These are phyloP conservation scores for Cladophialophora immunda DNA, from an alignment of 2,329 filamentous ascomycete genomes.

Conservation along the genomic window DNA sequence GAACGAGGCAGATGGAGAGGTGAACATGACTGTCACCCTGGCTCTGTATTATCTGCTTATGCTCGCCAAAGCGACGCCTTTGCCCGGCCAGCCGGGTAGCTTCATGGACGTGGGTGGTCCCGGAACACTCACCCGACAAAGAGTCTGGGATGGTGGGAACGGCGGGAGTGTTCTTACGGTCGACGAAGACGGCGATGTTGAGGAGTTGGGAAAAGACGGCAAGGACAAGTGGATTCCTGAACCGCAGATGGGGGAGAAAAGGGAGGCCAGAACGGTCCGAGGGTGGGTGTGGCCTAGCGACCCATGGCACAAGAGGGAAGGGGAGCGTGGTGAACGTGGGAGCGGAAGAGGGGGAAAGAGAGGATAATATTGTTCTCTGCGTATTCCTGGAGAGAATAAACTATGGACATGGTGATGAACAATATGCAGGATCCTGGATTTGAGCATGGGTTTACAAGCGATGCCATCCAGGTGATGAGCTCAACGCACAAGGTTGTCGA, in stretches of 20 bases:
- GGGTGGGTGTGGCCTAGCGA: conserved; percentile 72
- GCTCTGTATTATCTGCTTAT: conserved; percentile 72
- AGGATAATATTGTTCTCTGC: conserved; percentile 14
- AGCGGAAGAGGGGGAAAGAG: conserved; percentile 30
- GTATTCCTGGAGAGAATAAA: conserved; percentile 2
- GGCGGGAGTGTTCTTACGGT: conserved; percentile 27
- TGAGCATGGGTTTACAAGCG: conserved; percentile 9
- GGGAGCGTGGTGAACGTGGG: conserved; percentile 45
- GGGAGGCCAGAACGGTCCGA: conserved; percentile 66
- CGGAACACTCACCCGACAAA: conserved; percentile 64
- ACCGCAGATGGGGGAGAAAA: conserved; percentile 65
- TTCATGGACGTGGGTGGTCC: conserved; percentile 69
- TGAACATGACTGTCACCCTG: conserved; percentile 64
- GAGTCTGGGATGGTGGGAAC: conserved; percentile 51
- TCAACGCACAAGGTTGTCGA: conserved; percentile 5
- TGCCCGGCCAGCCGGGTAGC: conserved; percentile 65
- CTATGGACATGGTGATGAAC: conserved; percentile 9
- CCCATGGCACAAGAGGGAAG: conserved; percentile 66
- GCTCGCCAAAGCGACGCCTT: conserved; percentile 68
- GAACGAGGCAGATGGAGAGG: conserved; percentile 20
- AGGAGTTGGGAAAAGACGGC: conserved; percentile 49
- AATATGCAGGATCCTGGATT: neutral
- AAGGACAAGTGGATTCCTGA: conserved; percentile 71
- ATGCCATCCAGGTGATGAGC: conserved; percentile 38
- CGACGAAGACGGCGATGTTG: conserved; percentile 38